Evolutionary conservation across 139 green algal genomes (phyloP).

Genomic region (Micractinium sp.): DNA sequence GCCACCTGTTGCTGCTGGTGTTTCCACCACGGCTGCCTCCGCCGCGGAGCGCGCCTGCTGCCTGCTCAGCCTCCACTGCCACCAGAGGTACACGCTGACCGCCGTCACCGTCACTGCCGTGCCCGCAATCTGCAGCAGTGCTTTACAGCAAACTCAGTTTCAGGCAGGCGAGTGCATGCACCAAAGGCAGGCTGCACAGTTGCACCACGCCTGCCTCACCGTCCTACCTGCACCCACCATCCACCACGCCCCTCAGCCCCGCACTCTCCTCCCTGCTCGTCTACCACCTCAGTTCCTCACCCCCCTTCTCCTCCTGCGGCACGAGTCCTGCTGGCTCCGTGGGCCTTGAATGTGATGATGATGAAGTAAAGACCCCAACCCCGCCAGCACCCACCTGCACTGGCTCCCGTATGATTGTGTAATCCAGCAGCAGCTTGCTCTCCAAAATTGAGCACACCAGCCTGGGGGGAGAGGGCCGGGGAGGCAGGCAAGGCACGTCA

Average conservation of each 20-base stretch:
- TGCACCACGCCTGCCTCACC: no score
- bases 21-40: no score
- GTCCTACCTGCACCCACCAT: no score
- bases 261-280: no score
- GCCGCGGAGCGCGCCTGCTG: background rate
- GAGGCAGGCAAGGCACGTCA: no score
- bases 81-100: background rate
- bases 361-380: no score
- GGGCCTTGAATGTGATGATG: no score
- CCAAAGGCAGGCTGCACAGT: background rate
- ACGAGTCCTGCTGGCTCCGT: no score
- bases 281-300: no score
- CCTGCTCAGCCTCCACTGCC: constrained; percentile 11
- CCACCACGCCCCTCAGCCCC: no score
- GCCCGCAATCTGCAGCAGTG: background rate
- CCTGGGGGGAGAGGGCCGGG: no score
- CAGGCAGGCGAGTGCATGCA: background rate
- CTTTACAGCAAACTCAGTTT: background rate
- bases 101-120: background rate
- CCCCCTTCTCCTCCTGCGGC: no score
- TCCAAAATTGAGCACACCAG: background rate
- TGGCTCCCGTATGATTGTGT: constrained; percentile 4
- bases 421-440: background rate
- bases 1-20: background rate
- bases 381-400: background rate